Conservation (phyloP, 768 basidiomycete species). For the Pleurotus cornucopiae region DNA sequence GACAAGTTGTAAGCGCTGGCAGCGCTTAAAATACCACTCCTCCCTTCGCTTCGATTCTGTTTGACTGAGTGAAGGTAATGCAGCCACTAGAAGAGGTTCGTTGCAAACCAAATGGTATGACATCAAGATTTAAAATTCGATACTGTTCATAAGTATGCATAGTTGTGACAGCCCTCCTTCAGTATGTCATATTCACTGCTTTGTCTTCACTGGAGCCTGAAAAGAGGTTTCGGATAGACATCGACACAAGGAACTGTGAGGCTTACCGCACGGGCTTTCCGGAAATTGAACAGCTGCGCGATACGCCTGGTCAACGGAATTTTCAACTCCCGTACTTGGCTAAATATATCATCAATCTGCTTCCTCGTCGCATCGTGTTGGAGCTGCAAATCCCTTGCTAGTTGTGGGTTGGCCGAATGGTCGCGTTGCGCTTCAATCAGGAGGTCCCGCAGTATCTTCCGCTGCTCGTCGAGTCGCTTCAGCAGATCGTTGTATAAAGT, state of each 20-base stretch:
- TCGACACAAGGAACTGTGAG: not conserved
- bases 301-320: constrained; percentile 6
- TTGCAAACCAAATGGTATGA: not conserved
- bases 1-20: too few relatives aligned
- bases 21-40: not conserved
- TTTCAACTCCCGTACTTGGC: constrained; percentile 9
- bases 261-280: not conserved
- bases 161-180: not conserved
- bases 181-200: not conserved
- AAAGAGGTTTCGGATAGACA: not conserved
- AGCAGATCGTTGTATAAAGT: constrained; percentile 21
- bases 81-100: too few relatives aligned
- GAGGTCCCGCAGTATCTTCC: constrained; percentile 9
- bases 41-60: too few relatives aligned
- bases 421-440: not conserved
- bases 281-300: constrained; percentile 2
- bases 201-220: not conserved
- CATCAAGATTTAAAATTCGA: not conserved
- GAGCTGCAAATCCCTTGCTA: not conserved
- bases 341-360: constrained; percentile 5
- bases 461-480: constrained; percentile 21
- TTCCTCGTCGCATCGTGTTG: constrained; percentile 2
- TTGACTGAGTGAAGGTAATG: too few relatives aligned
- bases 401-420: not conserved
- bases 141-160: not conserved